Base-by-base conservation (phyloP, 148 eudicot genomes). In the Fallopia convolvulus region DNA sequence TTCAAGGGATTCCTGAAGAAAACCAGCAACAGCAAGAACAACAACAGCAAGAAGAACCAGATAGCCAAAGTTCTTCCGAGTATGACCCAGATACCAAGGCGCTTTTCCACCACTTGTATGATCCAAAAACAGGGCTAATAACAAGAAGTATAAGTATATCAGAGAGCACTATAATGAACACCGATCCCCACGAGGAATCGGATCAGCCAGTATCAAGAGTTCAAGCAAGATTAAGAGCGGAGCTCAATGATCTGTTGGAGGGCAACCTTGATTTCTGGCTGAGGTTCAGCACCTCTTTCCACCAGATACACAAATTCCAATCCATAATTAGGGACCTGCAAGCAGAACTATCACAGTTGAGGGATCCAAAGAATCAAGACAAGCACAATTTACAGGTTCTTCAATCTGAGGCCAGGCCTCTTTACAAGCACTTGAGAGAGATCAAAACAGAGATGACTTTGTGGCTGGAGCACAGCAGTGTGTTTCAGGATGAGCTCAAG, bases 181-280 rank as follows among this genome's bases (percentile, higher is more conserved):
- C 74, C 14, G 52, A 76, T 11, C 80, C 75, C 23, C 61, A 32
- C 77, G 66, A 75, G 50, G 70, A 78, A 79, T 77, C 84, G 23
- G 56, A 80, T 60, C 81, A 58, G 74, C 76, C 76, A 2, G n/a
- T 70, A 71, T 81, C 88, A 49, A 80, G 77, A 66, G 77, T 83
- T 49, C 89, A 92, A 81, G 83, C 83, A 20, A 84, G 88, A 53
- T 78, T 89, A 23, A 84, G 97, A 12, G 84, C 81, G 40, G 89
- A 90, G 68, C 87, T 92, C 30, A 90, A 90, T 52, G 79, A 80
- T 70, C 76, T 92, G 55, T 82, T 88, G 0, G 93, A 92, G 82
- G 88, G 88, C 12, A 90, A 92, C 79, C 84, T 92, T 60, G 93
- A 90, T 61, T 90, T 90, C 73, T 92, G 97, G 97, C 76, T 92